Evolutionary conservation across 305 asterid species (phyloP), one percentile per base, ranked within the genome.

Genomic region (Solanum hybrid): DNA sequence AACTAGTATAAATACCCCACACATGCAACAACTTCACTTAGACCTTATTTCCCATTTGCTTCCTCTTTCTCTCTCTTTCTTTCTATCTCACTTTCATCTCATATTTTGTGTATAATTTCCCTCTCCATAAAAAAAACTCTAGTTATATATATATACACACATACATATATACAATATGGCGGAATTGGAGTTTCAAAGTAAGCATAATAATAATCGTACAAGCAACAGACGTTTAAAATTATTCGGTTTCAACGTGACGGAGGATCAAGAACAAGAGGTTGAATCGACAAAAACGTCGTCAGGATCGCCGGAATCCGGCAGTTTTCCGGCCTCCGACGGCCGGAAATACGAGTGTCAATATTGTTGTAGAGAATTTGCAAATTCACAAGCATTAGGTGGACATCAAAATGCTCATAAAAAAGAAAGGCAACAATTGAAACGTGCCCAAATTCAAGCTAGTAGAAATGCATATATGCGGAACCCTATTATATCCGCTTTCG

Each of bases 391-490:
- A 2, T 91, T 97, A 28, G 99, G 99, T 31, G 99, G 99, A 34
- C 99, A 97, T 24, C 99, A 97, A n/a, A 97, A 97, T 94, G 99
- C 99, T 20, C 98, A 97, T 90, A 97, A 97, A 90, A 97, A 97
- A 89, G 99, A 96, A n/a, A 86, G 98, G 69, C 99, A 97, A 78
- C 99, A 97, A 88, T 91, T 95, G 36, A 97, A 97, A 90, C 97
- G 99, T 5, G 99, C 99, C 1, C 98, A 97, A 92, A 92, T 96
- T 92, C 98, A 95, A 74, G 98, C 98, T 73, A 94, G 92, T 24
- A 91, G 99, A 22, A 96, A 95, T 96, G 97, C 99, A 39, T 96
- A 93, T 94, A 95, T 96, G 95, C 94, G 99, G 2, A 97, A 95
- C 94, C 98, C 98, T 11, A 97, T 97, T 69, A 91, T 93, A 85